Conservation (phyloP, 306 rosid species). For the Alnus rubra region DNA sequence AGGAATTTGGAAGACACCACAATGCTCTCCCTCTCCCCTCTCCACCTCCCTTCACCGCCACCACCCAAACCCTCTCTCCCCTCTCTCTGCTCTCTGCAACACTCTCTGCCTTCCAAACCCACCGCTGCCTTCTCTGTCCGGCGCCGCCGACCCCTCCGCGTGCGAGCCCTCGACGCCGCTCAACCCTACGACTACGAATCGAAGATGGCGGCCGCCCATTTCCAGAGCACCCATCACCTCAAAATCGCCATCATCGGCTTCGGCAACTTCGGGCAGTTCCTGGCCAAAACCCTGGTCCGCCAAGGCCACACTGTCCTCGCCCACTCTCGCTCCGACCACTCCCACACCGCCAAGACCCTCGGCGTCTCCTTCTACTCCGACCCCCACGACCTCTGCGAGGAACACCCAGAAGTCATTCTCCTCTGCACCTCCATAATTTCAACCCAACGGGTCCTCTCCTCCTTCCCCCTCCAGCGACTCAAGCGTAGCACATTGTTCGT, state of each 20-base stretch:
- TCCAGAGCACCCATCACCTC: conserved; percentile 44
- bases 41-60: neutral
- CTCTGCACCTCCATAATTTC: conserved; percentile 76
- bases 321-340: conserved; percentile 65
- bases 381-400: conserved; percentile 76
- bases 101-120: neutral
- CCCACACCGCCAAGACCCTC: conserved; percentile 40
- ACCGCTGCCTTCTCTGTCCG: conserved; percentile 6
- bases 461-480: conserved; percentile 66
- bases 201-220: conserved; percentile 56
- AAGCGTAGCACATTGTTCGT: conserved; percentile 70
- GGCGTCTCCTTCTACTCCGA: conserved; percentile 58
- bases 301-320: conserved; percentile 81
- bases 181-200: conserved; percentile 67
- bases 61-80: neutral
- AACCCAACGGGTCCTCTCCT: conserved; percentile 46
- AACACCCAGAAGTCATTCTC: conserved; percentile 74
- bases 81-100: too few species aligned
- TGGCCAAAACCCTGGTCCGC: conserved; percentile 54
- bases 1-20: too few species aligned
- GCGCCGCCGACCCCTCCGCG: conserved; percentile 28
- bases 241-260: conserved; percentile 71
- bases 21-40: neutral
- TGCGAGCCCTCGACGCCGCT: conserved; percentile 72
- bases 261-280: conserved; percentile 84